Percentiles rank a stretch among this genome's conserved stretches.
These are phyloP conservation scores for Lachnellula occidentalis DNA, from an alignment of 2,329 filamentous ascomycete genomes.

Conservation along the genomic window DNA sequence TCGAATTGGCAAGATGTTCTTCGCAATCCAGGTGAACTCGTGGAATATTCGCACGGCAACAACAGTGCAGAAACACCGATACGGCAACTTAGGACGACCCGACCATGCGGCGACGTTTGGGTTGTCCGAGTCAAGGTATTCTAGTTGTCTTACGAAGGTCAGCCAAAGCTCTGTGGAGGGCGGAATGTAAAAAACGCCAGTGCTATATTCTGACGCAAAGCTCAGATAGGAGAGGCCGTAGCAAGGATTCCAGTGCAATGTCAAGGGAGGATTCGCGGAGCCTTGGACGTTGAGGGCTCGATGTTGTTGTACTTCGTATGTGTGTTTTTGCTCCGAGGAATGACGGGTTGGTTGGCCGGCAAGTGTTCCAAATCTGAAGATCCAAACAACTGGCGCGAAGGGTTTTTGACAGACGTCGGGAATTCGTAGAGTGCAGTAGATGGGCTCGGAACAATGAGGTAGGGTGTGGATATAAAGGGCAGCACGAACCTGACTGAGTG, in stretches of 20 bases:
- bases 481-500: slow-evolving; percentile 1
- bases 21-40: slow-evolving; percentile 2
- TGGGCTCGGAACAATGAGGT: not conserved
- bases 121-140: slow-evolving; percentile 14
- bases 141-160: slow-evolving; percentile 15
- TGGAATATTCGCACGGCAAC: slow-evolving; percentile 8
- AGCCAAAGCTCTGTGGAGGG: slow-evolving; percentile 9
- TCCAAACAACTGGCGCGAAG: not conserved
- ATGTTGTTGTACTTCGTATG: not conserved
- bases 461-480: not conserved
- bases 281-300: not conserved
- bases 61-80: slow-evolving; percentile 23
- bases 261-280: not conserved
- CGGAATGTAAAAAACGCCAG: slow-evolving; percentile 8
- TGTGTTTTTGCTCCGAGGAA: not conserved
- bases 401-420: too few species aligned
- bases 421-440: not conserved
- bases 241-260: not conserved
- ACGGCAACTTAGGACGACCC: slow-evolving; percentile 18
- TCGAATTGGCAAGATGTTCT: slow-evolving; percentile 6
- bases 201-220: slow-evolving; percentile 14
- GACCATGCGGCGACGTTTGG: slow-evolving; percentile 25
- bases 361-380: not conserved
- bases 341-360: not conserved
- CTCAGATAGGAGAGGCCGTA: slow-evolving; percentile 7